Percentiles rank a stretch among this genome's conserved stretches.
Conservation (phyloP, 306 rosid genomes). For the Gastrolobium villosum region DNA sequence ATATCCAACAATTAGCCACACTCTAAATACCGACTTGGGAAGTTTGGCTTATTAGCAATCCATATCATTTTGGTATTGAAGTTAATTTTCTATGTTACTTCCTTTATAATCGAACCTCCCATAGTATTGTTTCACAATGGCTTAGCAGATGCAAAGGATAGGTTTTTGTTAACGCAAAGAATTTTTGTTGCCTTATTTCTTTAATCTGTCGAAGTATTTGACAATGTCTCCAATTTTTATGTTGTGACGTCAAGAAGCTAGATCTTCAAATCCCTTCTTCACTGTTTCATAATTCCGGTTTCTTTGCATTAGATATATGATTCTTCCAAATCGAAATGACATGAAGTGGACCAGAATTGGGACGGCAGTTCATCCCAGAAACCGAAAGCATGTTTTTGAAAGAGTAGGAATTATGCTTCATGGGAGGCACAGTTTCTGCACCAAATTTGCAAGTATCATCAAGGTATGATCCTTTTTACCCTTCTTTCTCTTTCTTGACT, state of each 20-base stretch:
- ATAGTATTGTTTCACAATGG: neutral
- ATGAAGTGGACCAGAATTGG: slow-evolving; percentile 55
- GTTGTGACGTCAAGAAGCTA: slow-evolving; percentile 25
- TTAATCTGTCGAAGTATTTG: slow-evolving; percentile 13
- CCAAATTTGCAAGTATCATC: slow-evolving; percentile 66
- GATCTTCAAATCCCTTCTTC: slow-evolving; percentile 32
- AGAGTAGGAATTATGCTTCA: slow-evolving; percentile 84
- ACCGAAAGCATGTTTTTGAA: slow-evolving; percentile 62
- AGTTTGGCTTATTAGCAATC: slow-evolving; percentile 28
- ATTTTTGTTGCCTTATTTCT: neutral
- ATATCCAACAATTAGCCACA: no score
- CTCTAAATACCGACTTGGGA: neutral
- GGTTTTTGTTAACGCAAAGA: slow-evolving; percentile 24
- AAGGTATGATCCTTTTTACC: slow-evolving; percentile 60
- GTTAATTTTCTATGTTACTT: neutral
- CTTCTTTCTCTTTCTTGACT: slow-evolving; percentile 26
- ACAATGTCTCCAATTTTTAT: slow-evolving; percentile 30
- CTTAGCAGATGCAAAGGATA: slow-evolving; percentile 6
- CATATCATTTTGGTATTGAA: neutral
- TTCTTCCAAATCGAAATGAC: slow-evolving; percentile 63
- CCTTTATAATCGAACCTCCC: neutral
- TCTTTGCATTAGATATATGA: slow-evolving; percentile 65
- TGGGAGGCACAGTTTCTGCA: slow-evolving; percentile 81
- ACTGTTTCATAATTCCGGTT: slow-evolving; percentile 37
- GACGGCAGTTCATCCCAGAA: slow-evolving; percentile 44